Evolutionary conservation across 768 basidiomycete species (phyloP), one percentile per base, ranked within the genome.

Genomic region (Lactarius akahatsu): DNA sequence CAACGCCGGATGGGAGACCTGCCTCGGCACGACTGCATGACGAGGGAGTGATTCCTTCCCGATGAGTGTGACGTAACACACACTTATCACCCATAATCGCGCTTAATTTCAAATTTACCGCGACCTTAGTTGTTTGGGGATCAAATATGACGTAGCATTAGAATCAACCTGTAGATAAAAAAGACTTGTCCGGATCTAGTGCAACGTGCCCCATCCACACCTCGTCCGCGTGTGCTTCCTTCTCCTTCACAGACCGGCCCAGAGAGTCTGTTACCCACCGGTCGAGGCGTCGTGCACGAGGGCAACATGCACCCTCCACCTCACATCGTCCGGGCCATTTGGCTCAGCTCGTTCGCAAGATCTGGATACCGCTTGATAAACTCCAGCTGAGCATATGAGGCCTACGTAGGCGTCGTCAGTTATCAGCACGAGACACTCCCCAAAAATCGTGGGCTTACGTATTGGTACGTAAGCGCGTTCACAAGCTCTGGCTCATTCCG

Each of bases 401-500:
- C 94, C 87, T 94, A 61, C 2, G 43, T 23, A 32, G 13, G 50
- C 38, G 43, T 55, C 58, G 26, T 67, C 26, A 45, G 41, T 41
- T 52, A 36, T 54, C 38, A 34, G 36, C 3, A 38, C 65, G 40
- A 23, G 38, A 18, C 67, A 41, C 18, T 7, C 7, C 58, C 34
- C 18, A 45, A 26, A 28, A 23, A 8, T 11, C 2, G 2, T n/a
- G 4, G 7, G 80, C 88, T 72, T 73, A 91, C 91, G 77, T 85
- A 91, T 80, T 89, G 83, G 75, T 89, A 92, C 10, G 89, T 90
- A 76, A 93, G 75, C 47, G 88, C 87, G 71, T 85, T 86, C 13
- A 86, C 80, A 67, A 99, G 80, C 82, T 99, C 96, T 0, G 86
- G 87, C 77, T 97, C 95, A 34, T 90, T 96, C 78, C 96, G 82